Evolutionary conservation across 1,284 basidiomycete species (phyloP).

Genomic region (Anthracocystis panici-leucophaei): DNA sequence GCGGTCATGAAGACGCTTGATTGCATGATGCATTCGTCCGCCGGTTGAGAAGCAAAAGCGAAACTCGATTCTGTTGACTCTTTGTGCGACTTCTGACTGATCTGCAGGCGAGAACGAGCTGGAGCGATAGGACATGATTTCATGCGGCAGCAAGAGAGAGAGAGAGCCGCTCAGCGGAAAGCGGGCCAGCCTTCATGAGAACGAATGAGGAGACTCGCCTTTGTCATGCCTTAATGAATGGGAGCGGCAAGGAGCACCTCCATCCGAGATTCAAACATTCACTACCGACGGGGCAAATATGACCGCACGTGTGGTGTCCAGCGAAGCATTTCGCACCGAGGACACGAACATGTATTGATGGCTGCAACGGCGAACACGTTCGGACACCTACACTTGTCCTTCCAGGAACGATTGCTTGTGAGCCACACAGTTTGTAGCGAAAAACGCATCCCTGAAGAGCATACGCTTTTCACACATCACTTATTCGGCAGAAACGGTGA

Average conservation of each 20-base stretch:
- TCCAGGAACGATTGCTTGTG: not conserved
- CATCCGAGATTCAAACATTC: not conserved
- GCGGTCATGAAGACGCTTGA: not conserved
- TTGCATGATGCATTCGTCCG: not conserved
- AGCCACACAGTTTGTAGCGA: too few species aligned
- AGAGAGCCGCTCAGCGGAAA: not conserved
- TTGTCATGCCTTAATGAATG: not conserved
- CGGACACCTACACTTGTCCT: too few species aligned
- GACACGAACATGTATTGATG: not conserved
- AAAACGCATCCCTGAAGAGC: too few species aligned
- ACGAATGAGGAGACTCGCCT: not conserved
- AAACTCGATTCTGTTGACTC: not conserved
- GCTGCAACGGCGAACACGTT: slow-evolving; percentile 26
- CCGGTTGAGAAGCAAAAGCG: not conserved
- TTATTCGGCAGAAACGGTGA: slow-evolving; percentile 1
- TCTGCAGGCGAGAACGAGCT: slow-evolving; percentile 1
- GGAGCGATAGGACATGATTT: not conserved
- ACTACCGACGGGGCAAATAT: slow-evolving; percentile 2
- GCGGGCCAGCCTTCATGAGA: not conserved
- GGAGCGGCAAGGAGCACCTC: not conserved
- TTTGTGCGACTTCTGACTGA: not conserved
- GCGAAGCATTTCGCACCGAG: not conserved
- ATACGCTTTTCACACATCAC: too few species aligned
- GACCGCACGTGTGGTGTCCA: too few species aligned
- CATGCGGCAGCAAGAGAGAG: slow-evolving; percentile 7